Conservation (phyloP, 1,139 yeast species). For the Yamadazyma buinensis region DNA sequence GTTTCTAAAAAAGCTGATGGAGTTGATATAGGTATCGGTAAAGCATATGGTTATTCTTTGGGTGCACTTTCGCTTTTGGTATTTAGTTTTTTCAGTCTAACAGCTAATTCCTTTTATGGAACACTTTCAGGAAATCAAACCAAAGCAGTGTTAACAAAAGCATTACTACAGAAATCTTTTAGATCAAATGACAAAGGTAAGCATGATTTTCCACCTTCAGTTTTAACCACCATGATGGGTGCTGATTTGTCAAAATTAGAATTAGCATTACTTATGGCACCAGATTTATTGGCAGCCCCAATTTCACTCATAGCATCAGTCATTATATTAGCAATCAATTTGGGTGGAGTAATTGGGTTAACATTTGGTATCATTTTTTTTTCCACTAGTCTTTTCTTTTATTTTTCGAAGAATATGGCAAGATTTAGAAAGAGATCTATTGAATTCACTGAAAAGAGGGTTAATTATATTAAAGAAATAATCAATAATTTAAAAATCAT, state of each 20-base stretch:
- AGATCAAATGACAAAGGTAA: constrained; percentile 57
- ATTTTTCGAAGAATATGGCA: constrained; percentile 22
- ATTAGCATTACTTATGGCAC: constrained; percentile 30
- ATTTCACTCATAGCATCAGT: constrained; percentile 27
- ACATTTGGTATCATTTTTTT: constrained; percentile 26
- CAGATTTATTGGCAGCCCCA: constrained; percentile 26
- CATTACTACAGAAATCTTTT: constrained; percentile 63
- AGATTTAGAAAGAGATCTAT: constrained; percentile 25
- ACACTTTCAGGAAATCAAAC: constrained; percentile 57
- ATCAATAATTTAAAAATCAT: constrained; percentile 33
- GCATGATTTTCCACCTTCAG: constrained; percentile 59
- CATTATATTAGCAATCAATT: constrained; percentile 28
- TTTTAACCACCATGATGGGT: constrained; percentile 53
- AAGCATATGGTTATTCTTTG: constrained; percentile 37
- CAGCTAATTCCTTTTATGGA: constrained; percentile 20
- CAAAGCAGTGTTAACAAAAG: constrained; percentile 63
- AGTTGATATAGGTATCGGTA: constrained; percentile 20
- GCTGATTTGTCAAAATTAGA: constrained; percentile 37
- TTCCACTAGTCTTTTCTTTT: constrained; percentile 18
- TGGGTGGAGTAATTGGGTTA: constrained; percentile 34
- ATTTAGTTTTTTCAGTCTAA: constrained; percentile 11
- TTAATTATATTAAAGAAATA: constrained; percentile 33
- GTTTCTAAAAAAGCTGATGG: constrained; percentile 26
- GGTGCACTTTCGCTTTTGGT: constrained; percentile 25
- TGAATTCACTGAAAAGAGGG: constrained; percentile 29